Base-by-base conservation (phyloP, 2,329 filamentous ascomycete genomes). In the Coniochaeta sp. region DNA sequence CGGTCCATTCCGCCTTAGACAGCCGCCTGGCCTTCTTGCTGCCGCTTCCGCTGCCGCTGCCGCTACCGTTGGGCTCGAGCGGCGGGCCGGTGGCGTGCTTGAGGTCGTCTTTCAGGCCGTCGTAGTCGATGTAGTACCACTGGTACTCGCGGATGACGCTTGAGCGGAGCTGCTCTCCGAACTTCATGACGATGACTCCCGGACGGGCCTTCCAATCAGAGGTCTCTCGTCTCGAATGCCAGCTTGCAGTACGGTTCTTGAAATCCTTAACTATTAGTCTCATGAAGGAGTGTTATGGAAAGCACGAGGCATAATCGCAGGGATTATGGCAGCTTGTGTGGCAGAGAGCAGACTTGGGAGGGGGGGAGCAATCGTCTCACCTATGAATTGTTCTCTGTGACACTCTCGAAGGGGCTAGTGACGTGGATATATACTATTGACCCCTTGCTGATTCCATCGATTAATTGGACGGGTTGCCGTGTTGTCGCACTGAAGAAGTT, bases 81-180 rank as follows among this genome's bases (percentile, higher is more conserved):
- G 24, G 61, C 17, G 75, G 70, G 62, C 86, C 84, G 66, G 82
- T 89, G 62, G 87, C 84, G 62, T 84, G 86, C 77, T 93, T 95
- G 63, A 99, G 86, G 66, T 91, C 87, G 66, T 84, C 81, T 79
- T 99, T 99, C 57, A 99, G 84, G 65, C 89, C 90, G 73, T 97
- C 93, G 78, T 99, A 99, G 77, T 91, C 89, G 77, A 99, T 97
- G 79, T 99, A 99, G 80, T 96, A 91, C 88, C 93, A 96, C 74
- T 93, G 88, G 79, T 96, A 99, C 78, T 98, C 93, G 80, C 90
- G 92, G 76, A 98, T 96, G 71, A 96, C 84, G 73, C 93, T 97
- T 70, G 91, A 93, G 65, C 91, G 91, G 70, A 99, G 87, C 82
- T 99, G 93, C 77, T 97, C 91, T 74, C 95, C 95, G 81, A 98